These are phyloP conservation scores for Erucastrum elatum DNA, from an alignment of 345 rosid genomes.

Conservation along the genomic window DNA sequence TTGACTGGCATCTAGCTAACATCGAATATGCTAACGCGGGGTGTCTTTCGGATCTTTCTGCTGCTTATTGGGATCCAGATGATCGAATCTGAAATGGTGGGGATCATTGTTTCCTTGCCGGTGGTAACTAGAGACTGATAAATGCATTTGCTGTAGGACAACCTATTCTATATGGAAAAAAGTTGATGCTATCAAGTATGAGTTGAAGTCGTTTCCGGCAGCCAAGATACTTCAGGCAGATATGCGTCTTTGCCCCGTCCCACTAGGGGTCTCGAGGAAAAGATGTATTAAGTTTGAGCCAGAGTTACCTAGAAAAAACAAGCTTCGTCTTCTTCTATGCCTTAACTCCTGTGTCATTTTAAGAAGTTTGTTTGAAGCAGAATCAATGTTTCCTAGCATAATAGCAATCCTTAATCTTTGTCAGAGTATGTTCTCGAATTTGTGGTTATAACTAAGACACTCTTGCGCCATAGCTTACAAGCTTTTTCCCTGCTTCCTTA, in stretches of 20 bases:
- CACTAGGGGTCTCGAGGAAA: slow-evolving; percentile 88
- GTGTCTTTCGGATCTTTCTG: slow-evolving; percentile 82
- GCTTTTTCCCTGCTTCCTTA: neutral
- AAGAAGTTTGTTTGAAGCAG: neutral
- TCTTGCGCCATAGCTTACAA: neutral
- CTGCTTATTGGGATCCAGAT: slow-evolving; percentile 96
- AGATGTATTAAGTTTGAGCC: slow-evolving; percentile 72
- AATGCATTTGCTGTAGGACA: slow-evolving; percentile 82
- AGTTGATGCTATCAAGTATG: slow-evolving; percentile 60
- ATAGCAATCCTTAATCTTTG: slow-evolving; percentile 40
- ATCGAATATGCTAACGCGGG: slow-evolving; percentile 95
- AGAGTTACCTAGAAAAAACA: slow-evolving; percentile 78
- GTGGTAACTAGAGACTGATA: slow-evolving; percentile 88
- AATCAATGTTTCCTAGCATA: neutral
- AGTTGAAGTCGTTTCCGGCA: slow-evolving; percentile 63
- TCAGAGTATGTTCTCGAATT: slow-evolving; percentile 4
- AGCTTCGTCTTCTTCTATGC: slow-evolving; percentile 65
- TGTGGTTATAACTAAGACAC: too few relatives aligned
- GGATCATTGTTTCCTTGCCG: slow-evolving; percentile 96
- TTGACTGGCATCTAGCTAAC: too few relatives aligned
- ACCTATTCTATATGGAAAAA: slow-evolving; percentile 72
- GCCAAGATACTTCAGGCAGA: slow-evolving; percentile 77
- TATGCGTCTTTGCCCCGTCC: slow-evolving; percentile 82
- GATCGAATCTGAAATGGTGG: slow-evolving; percentile 98
- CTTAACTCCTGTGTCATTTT: neutral